Evolutionary conservation across 305 asterid genomes (phyloP), one percentile per base, ranked within the genome.

Genomic region (Fraxinus dipetala): DNA sequence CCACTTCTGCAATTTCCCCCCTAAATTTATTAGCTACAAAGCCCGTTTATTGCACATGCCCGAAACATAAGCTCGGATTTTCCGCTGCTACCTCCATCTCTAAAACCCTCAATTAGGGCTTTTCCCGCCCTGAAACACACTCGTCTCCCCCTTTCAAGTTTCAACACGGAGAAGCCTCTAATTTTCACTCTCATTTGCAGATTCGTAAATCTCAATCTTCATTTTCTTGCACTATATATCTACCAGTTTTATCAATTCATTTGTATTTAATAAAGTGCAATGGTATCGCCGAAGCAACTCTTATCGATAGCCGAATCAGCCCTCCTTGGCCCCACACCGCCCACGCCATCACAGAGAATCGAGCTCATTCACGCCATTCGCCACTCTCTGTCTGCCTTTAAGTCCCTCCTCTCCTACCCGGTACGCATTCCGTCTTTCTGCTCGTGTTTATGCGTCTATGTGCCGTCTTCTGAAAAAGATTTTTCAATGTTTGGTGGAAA

Each of bases 311-410:
- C 93, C 48, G 98, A 94, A 84, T 89, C 97, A 26, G 78, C 93
- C 7, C 82, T 93, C 72, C 85, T 94, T 78, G 89, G 88, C 4
- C 87, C 88, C 78, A 85, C 87, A 18, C 88, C 94, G 75, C 92
- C 97, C 82, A 78, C 97, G 69, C 93, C 98, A 77, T 85, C 96
- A 54, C 92, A 94, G 88, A 90, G 97, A 85, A 87, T 95, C 59
- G 96, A 94, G 84, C 94, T 95, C 84, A 79, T 93, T 78, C 98
- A 91, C 85, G 92, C 96, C 88, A 80, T 95, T 87, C 98, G 97
- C 73, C 88, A 81, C 59, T 92, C 93, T 48, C 90, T 90, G 51
- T 92, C 96, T 35, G 85, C 94, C 80, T 88, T 94, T 84, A 91
- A 87, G 30, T 80, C 93, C 40, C 93, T 94, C 45, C 92, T 95